Conservation (phyloP, 768 basidiomycete species). For the Trametes elegans region DNA sequence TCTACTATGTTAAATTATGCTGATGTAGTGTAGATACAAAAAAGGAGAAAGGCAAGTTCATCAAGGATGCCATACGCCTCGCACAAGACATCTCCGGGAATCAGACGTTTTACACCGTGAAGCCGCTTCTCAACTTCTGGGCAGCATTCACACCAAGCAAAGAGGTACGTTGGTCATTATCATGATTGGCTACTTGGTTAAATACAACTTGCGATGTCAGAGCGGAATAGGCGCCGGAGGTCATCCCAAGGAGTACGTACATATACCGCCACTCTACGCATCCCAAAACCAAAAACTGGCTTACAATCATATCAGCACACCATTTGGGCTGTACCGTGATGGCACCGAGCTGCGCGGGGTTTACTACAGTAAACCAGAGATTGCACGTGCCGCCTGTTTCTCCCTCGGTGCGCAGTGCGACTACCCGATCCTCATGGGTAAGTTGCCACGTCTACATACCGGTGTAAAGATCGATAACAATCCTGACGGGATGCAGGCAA, state of each 20-base stretch:
- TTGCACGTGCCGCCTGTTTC: conserved; percentile 65
- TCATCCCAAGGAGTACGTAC: conserved; percentile 61
- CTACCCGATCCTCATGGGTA: conserved; percentile 75
- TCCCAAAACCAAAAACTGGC: background rate
- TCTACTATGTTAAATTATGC: background rate
- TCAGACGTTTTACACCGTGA: conserved; percentile 75
- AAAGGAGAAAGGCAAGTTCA: conserved; percentile 59
- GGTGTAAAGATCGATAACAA: too few species aligned
- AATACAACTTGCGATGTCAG: too few species aligned
- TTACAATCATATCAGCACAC: conserved; percentile 47
- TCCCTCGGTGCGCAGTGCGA: conserved; percentile 65
- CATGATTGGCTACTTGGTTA: too few species aligned
- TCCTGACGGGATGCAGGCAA: conserved; percentile 47
- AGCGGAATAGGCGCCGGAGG: conserved; percentile 72
- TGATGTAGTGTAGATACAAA: conserved; percentile 42
- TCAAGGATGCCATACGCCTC: conserved; percentile 62
- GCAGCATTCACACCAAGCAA: conserved; percentile 74
- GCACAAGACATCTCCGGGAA: conserved; percentile 69
- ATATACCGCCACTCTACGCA: background rate
- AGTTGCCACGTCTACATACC: background rate
- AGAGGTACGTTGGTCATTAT: conserved; percentile 43
- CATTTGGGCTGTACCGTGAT: conserved; percentile 73
- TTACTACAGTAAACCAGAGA: conserved; percentile 65
- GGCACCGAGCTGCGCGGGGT: conserved; percentile 76
- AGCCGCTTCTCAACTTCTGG: conserved; percentile 79